phyloP scores from a whole-genome alignment of 1,139 yeast species.

The Lodderomyces pseudojiufengensis region DNA sequence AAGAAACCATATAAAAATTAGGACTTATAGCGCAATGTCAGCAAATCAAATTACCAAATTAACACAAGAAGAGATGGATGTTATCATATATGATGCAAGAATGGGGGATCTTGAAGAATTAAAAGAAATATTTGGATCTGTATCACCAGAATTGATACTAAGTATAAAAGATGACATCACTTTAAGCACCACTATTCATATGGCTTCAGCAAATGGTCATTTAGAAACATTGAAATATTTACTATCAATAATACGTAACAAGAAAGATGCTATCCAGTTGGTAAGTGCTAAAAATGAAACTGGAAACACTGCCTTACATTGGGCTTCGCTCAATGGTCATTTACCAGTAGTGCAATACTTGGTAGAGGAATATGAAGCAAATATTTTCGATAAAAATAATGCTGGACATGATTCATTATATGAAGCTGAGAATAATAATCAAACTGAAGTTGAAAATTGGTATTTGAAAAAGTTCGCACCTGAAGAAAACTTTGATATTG shows the following conservation, averaged over 20 bases:
- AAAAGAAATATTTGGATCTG: slow-evolving; percentile 60
- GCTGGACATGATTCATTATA: slow-evolving; percentile 80
- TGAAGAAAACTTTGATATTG: slow-evolving; percentile 51
- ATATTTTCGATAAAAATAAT: slow-evolving; percentile 71
- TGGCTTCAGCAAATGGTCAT: slow-evolving; percentile 96
- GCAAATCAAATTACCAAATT: slow-evolving; percentile 4
- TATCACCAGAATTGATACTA: slow-evolving; percentile 48
- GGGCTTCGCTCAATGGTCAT: slow-evolving; percentile 93
- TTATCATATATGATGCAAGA: slow-evolving; percentile 78
- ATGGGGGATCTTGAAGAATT: slow-evolving; percentile 79
- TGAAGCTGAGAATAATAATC: slow-evolving; percentile 78
- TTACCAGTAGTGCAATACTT: slow-evolving; percentile 63
- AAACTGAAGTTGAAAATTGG: slow-evolving; percentile 66
- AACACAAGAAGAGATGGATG: slow-evolving; percentile 75
- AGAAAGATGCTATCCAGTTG: slow-evolving; percentile 43
- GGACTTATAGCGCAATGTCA: slow-evolving; percentile 2
- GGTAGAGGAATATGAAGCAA: slow-evolving; percentile 72
- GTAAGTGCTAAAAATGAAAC: slow-evolving; percentile 63
- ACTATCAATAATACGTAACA: slow-evolving; percentile 40
- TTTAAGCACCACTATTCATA: slow-evolving; percentile 76
- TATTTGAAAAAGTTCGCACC: slow-evolving; percentile 69
- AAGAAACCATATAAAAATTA: no score
- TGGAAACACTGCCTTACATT: slow-evolving; percentile 92
- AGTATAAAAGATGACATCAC: slow-evolving; percentile 61
- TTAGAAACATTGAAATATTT: slow-evolving; percentile 61